phyloP scores from a whole-genome alignment of 352 stramenopile species.

The Pelagophyceae sp. region DNA sequence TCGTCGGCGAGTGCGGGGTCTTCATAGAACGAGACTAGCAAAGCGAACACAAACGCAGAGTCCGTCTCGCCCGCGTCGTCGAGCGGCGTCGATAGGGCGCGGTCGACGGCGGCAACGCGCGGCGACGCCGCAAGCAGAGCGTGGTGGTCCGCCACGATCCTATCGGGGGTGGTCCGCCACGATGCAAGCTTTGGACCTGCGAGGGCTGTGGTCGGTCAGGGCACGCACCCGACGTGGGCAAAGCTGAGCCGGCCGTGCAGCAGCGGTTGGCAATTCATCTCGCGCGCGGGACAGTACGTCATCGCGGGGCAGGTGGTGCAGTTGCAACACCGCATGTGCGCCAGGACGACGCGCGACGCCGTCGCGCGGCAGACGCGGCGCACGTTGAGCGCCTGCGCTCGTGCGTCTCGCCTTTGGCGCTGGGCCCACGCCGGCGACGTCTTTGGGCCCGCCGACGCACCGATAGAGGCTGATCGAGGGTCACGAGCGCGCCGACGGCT shows the following conservation, averaged over 20 bases:
- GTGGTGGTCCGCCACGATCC: conserved; percentile 9
- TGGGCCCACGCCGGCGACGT: too few relatives aligned
- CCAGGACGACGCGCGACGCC: background rate
- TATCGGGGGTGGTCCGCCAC: too few relatives aligned
- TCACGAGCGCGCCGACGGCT: background rate
- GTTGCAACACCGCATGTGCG: conserved; percentile 5
- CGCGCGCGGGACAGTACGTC: background rate
- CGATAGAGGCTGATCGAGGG: background rate
- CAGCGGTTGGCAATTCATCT: background rate
- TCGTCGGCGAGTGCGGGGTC: background rate
- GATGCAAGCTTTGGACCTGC: too few relatives aligned
- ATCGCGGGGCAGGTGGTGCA: conserved; percentile 7
- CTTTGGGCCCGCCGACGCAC: too few relatives aligned
- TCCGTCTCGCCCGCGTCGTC: background rate
- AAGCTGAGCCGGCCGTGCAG: background rate
- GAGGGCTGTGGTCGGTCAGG: too few relatives aligned
- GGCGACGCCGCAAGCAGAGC: background rate
- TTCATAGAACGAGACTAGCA: background rate
- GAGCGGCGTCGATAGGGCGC: too few relatives aligned
- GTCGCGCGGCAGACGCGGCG: background rate
- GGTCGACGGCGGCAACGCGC: background rate
- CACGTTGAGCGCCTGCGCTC: conserved; percentile 11
- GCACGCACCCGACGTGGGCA: conserved; percentile 9
- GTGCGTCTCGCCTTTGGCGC: too few relatives aligned
- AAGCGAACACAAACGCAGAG: background rate